These are phyloP conservation scores for Kluyveromyces siamensis DNA, from an alignment of 805 yeast genomes.

Conservation along the genomic window DNA sequence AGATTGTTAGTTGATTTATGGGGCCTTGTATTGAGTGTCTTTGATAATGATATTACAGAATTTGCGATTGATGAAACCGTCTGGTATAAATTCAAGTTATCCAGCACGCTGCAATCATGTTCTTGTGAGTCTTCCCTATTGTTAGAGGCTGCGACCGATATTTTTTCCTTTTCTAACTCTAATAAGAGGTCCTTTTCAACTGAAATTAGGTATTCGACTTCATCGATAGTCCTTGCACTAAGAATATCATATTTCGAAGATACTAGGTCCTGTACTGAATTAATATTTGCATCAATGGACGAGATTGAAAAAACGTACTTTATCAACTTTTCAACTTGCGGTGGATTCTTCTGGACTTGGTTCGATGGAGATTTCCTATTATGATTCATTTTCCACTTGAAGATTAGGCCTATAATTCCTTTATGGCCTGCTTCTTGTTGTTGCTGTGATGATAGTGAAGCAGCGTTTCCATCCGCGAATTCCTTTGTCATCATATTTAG, in stretches of 20 bases:
- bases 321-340: slow-evolving; percentile 30
- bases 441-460: not conserved
- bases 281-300: slow-evolving; percentile 17
- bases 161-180: slow-evolving; percentile 14
- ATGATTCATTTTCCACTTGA: slow-evolving; percentile 26
- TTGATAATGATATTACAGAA: slow-evolving; percentile 27
- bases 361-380: slow-evolving; percentile 1
- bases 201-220: slow-evolving; percentile 47
- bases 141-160: not conserved
- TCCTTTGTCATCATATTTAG: not conserved
- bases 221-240: slow-evolving; percentile 64
- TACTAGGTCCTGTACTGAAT: slow-evolving; percentile 7
- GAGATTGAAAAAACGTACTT: slow-evolving; percentile 29
- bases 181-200: slow-evolving; percentile 34
- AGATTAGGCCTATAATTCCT: slow-evolving; percentile 21
- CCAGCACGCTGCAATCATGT: slow-evolving; percentile 23
- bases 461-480: not conserved
- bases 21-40: slow-evolving; percentile 11
- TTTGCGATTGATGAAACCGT: slow-evolving; percentile 28
- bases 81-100: slow-evolving; percentile 27
- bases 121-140: not conserved
- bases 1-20: slow-evolving; percentile 2
- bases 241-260: slow-evolving; percentile 47
- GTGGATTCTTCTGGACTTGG: slow-evolving; percentile 7
- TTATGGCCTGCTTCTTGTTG: slow-evolving; percentile 1